Base-by-base conservation (phyloP, 148 eudicot genomes). In the Silene latifolia region DNA sequence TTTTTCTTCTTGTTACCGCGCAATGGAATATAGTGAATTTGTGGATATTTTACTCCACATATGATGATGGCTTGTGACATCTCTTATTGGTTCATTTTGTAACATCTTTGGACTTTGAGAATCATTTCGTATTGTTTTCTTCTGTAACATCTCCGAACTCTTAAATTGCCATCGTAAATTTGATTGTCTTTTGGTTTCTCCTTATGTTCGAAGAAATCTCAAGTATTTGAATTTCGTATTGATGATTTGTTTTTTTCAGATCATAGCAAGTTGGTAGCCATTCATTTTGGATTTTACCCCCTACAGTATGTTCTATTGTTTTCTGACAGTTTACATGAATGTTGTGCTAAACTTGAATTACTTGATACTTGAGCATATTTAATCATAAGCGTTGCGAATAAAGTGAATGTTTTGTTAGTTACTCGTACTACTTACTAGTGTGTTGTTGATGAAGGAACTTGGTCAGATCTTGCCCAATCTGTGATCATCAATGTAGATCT, bases 201-300 rank as follows among this genome's bases (percentile, higher is more conserved):
- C 74, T n/a, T n/a, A n/a, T 76, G 74, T 68, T 72, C 72, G 74
- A 72, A 77, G 80, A 77, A 75, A 48, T 72, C 35, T 44, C 58
- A 64, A 58, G 71, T 71, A 65, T 76, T 75, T 70, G 63, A 72
- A 44, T 70, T 68, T 68, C 12, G 71, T 71, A 32, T 64, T 71
- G 47, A 57, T 54, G 42, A 69, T 63, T 75, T n/a, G n/a, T 20
- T 70, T 63, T 75, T 69, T 71, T 79, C 75, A 63, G 72, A 71
- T 65, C 75, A 54, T 74, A 35, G 42, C 3, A 35, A 35, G 42
- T 35, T 35, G 42, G 42, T 35, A 35, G 42, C 3, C 42, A 35
- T 35, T 35, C 42, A 5, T 35, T 35, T 35, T 35, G 6, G 42
- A 35, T 35, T 35, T 35, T 4, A 4, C 3, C 6, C 42, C 42